Evolutionary conservation across 495 filamentous ascomycete species (phyloP), one percentile per base, ranked within the genome.

Genomic region (Pyrenula massariospora): DNA sequence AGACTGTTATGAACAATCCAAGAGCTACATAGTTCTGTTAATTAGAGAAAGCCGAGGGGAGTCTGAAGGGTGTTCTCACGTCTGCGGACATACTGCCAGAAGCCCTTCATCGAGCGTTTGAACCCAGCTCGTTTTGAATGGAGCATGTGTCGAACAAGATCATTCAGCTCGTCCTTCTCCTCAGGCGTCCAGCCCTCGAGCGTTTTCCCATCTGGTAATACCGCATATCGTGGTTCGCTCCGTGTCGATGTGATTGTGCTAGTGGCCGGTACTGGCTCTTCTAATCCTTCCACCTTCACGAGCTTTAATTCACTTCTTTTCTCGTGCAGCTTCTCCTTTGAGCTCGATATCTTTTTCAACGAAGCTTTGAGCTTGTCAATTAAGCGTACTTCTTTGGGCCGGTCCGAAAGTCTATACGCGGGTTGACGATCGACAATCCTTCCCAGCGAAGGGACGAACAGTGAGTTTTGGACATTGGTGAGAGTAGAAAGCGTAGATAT

Each of bases 111-210:
- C 2, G 77, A 66, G 11, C 85, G 81, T 67, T 86, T 89, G 71
- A 92, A 84, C 63, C 83, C 86, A 49, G 81, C 84, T 12, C 86
- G 75, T 42, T 78, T 77, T 12, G 88, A 92, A 68, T 92, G 88
- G 50, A 92, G 66, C 81, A 89, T 86, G 59, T 92, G 88, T 42
- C 88, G 74, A 22, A 92, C 87, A 66, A 88, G 83, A 63, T 92
- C 87, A 65, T 92, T 87, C 54, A 91, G 70, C 61, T 87, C 79
- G 53, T 77, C 75, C 61, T 84, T 82, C 54, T 91, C 86, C 53
- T 84, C 79, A 22, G 77, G 72, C 2, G 66, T 78, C 87, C 87
- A 92, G 21, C 81, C 85, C 24, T 84, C 75, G 1, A 92, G 69
- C 8, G 73, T 76, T 12, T 78, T 77, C 10, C 84, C 83, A 25